Evolutionary conservation across 176 grass and related monocot species (phyloP).

Genomic region (Aegilops bicornis): DNA sequence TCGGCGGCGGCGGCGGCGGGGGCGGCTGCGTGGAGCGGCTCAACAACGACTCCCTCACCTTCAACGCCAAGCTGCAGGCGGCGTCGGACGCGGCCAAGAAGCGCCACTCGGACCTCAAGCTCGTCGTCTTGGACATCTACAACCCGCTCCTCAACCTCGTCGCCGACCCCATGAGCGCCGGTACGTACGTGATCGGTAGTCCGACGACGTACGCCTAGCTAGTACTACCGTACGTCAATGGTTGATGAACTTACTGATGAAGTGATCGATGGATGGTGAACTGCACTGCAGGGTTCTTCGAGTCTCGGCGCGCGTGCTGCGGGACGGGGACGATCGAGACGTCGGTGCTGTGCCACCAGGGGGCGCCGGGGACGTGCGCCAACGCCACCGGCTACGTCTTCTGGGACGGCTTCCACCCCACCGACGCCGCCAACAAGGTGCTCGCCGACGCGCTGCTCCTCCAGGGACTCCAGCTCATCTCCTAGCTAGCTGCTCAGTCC

Average conservation of each 20-base stretch:
- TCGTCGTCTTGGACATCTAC: slow-evolving; percentile 89
- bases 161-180: slow-evolving; percentile 50
- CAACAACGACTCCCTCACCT: slow-evolving; percentile 68
- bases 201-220: too few relatives aligned
- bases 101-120: slow-evolving; percentile 63
- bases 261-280: background rate
- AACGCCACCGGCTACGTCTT: slow-evolving; percentile 91
- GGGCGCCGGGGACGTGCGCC: slow-evolving; percentile 65
- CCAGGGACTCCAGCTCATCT: slow-evolving; percentile 80
- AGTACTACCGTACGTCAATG: too few relatives aligned
- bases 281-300: slow-evolving; percentile 64
- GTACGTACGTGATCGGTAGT: slow-evolving; percentile 24
- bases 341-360: slow-evolving; percentile 72
- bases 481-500: background rate
- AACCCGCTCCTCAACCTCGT: slow-evolving; percentile 80
- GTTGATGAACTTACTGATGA: too few relatives aligned
- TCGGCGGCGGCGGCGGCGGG: slow-evolving; percentile 48
- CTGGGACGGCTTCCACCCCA: slow-evolving; percentile 97
- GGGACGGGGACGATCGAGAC: slow-evolving; percentile 95
- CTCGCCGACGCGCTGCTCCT: slow-evolving; percentile 66
- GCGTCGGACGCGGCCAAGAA: slow-evolving; percentile 45
- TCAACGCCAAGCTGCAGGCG: slow-evolving; percentile 67
- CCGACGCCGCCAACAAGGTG: slow-evolving; percentile 88
- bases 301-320: slow-evolving; percentile 70
- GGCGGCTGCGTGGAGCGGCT: slow-evolving; percentile 58